phyloP scores from a whole-genome alignment of 805 yeast species.

The Dipodascus albidus region DNA sequence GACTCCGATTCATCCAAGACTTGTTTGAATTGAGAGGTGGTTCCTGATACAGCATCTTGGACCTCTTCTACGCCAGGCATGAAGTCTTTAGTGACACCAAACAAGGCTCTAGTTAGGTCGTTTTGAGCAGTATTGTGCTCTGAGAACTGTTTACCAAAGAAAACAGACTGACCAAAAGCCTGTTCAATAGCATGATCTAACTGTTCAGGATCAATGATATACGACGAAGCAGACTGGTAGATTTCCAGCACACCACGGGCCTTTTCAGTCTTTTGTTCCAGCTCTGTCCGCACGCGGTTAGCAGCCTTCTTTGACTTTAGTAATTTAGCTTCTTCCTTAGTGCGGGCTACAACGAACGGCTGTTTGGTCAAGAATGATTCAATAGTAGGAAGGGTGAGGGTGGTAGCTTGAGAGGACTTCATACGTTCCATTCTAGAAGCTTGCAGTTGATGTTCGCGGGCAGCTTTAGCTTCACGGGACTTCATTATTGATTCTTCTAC shows the following conservation, averaged over 20 bases:
- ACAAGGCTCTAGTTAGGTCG: conserved; percentile 11
- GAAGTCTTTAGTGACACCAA: conserved; percentile 16
- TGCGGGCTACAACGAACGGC: conserved; percentile 62
- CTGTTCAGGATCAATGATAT: conserved; percentile 62
- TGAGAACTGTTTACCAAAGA: background rate
- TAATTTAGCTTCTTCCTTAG: conserved; percentile 52
- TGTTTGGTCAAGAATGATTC: conserved; percentile 45
- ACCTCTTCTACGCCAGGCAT: conserved; percentile 23
- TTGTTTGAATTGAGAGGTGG: conserved; percentile 1
- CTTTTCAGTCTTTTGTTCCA: conserved; percentile 39
- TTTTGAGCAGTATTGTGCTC: conserved; percentile 3
- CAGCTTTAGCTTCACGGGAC: conserved; percentile 26
- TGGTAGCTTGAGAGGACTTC: conserved; percentile 33
- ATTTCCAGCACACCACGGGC: conserved; percentile 52
- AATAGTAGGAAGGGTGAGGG: conserved; percentile 70
- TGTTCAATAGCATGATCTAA: conserved; percentile 45
- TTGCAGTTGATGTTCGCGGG: conserved; percentile 28
- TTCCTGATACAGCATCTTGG: conserved; percentile 15
- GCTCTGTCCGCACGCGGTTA: conserved; percentile 49
- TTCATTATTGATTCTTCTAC: conserved; percentile 23
- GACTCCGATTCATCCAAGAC: background rate
- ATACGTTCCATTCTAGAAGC: conserved; percentile 23
- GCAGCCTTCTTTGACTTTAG: conserved; percentile 50
- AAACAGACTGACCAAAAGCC: conserved; percentile 31
- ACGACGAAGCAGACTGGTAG: conserved; percentile 57